Evolutionary conservation across 768 basidiomycete species (phyloP), one percentile per base, ranked within the genome.

Genomic region (Fistulinella prunicolor): DNA sequence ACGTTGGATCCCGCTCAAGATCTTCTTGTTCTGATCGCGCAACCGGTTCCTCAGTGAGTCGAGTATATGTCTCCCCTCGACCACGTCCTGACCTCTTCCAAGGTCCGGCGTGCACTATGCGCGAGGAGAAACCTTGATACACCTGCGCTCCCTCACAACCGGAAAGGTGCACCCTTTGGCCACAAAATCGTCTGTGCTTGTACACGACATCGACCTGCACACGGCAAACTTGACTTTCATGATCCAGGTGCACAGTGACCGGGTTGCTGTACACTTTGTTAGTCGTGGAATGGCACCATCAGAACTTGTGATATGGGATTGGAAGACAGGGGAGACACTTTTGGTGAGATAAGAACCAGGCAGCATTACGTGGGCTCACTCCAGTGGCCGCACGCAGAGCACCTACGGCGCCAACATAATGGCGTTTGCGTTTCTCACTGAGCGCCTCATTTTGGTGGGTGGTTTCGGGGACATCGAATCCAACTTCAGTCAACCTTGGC

Each of bases 1-100:
- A 72, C 71, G 7, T 75, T 88, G 70, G 85, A 87, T 59, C 80
- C 82, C 16, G 73, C 79, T 20, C 84, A 85, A 56, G 79, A 86
- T 60, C 71, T 88, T 26, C 69, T 86, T 9, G 72, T 85, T 8
- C 52, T 79, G 16, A 63, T 82, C 6, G 74, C 78, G 54, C 61
- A 55, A 22, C 70, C 70, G 19, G 46, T 53, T 23, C 38, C 42
- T 46, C 65, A 55, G 76, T 76, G 54, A 55, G 69, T 59, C 7
- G 32, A 28, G 10, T 26, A 16, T 29, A 21, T 54, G 29, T 42
- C 21, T 49, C 16, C 24, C 42, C 23, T 49, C 16, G 24, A 30
- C 9, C 23, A 19, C 26, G 34, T 53, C 13, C 40, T 56, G 26
- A 57, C 20, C 10, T 22, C 45, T 16, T 30, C 50, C 26, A 39